Evolutionary conservation across 2,329 filamentous ascomycete genomes (phyloP), one percentile per base, ranked within the genome.

Genomic region (Ceratocystis variospora): DNA sequence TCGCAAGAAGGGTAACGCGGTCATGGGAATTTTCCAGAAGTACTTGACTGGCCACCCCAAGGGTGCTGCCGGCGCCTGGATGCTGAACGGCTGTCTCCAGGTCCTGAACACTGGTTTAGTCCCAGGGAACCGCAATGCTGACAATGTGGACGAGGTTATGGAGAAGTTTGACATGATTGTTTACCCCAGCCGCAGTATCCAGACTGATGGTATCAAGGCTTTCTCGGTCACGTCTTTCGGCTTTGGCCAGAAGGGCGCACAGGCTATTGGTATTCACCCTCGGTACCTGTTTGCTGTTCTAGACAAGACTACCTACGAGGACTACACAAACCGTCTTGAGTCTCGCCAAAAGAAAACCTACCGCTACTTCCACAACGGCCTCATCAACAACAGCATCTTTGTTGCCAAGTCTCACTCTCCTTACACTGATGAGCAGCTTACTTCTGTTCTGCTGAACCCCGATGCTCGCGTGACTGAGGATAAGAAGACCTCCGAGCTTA

Each of bases 141-240:
- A 99, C 80, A 99, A 99, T 71, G 86, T 99, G 66, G 94, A 99
- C 75, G 85, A 92, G 74, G 82, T 92, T 71, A 95, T 99, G 89
- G 93, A 97, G 82, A 84, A 96, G 75, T 99, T 94, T 72, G 94
- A 99, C 75, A 89, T 96, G 79, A 96, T 99, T 71, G 90, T 97
- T 70, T 99, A 96, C 78, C 94, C 94, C 61, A 96, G 89, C 78
- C 89, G 89, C 72, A 89, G 86, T 76, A 92, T 99, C 72, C 94
- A 99, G 80, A 99, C 94, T 6, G 94, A 99, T 73, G 94, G 94
- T 70, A 83, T 99, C 81, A 99, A 97, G 80, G 95, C 94, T 15
- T 97, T 99, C 83, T 96, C 91, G 0, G 90, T 99, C 70, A 99
- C 95, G 5, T 99, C 95, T 0, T 99, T 99, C 76, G 94, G 94